Percentiles rank a stretch among this genome's conserved stretches.
Conservation (phyloP, 805 yeast species). For the Starmera amethionina region DNA sequence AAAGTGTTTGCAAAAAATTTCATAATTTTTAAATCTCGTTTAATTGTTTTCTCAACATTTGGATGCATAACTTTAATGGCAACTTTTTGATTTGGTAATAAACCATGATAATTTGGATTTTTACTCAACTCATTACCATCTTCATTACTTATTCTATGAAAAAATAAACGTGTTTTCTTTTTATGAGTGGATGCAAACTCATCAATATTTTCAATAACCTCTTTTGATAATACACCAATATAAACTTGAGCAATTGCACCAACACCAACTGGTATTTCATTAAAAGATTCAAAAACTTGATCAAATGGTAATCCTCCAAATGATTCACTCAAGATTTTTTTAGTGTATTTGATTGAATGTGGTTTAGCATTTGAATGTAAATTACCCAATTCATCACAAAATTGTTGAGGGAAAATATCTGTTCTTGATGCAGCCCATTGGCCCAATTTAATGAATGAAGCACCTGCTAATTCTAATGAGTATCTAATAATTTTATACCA, state of each 20-base stretch:
- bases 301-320: slow-evolving; percentile 46
- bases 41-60: slow-evolving; percentile 56
- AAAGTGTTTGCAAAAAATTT: slow-evolving; percentile 61
- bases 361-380: slow-evolving; percentile 78
- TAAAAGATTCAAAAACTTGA: slow-evolving; percentile 73
- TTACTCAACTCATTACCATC: slow-evolving; percentile 1
- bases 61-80: slow-evolving; percentile 96
- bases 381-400: slow-evolving; percentile 68
- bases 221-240: slow-evolving; percentile 49
- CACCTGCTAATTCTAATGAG: slow-evolving; percentile 80
- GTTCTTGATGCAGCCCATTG: slow-evolving; percentile 99
- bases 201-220: slow-evolving; percentile 29
- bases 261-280: slow-evolving; percentile 77
- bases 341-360: slow-evolving; percentile 59
- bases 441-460: slow-evolving; percentile 84
- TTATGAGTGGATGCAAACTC: slow-evolving; percentile 14
- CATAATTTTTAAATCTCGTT: slow-evolving; percentile 82
- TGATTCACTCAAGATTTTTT: slow-evolving; percentile 44
- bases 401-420: slow-evolving; percentile 73
- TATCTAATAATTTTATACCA: slow-evolving; percentile 65
- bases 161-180: slow-evolving; percentile 10
- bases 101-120: slow-evolving; percentile 5
- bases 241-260: slow-evolving; percentile 98
- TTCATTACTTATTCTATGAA: background rate
- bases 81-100: slow-evolving; percentile 44